These are phyloP conservation scores for Phytophthora rubi DNA, from an alignment of 352 stramenopile genomes.

Conservation along the genomic window DNA sequence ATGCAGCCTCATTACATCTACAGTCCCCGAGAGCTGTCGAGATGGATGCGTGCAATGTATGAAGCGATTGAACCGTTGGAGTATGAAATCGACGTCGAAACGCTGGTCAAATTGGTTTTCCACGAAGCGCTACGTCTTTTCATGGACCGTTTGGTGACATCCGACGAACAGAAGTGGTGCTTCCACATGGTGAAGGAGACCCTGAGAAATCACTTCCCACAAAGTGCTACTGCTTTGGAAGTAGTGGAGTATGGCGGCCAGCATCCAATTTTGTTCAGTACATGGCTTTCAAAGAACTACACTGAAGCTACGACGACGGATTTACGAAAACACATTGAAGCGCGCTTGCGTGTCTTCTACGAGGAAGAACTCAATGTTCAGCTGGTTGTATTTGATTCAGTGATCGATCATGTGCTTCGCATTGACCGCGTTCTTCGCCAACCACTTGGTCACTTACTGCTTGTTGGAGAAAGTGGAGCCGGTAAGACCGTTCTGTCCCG, in stretches of 20 bases:
- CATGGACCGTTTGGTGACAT: slow-evolving; percentile 97
- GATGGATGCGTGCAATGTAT: slow-evolving; percentile 99
- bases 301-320: slow-evolving; percentile 92
- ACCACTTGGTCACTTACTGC: slow-evolving; percentile 97
- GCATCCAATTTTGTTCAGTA: slow-evolving; percentile 97
- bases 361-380: slow-evolving; percentile 99
- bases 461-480: slow-evolving; percentile 98
- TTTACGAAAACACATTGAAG: slow-evolving; percentile 97
- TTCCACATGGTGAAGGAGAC: slow-evolving; percentile 89
- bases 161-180: slow-evolving; percentile 97
- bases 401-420: slow-evolving; percentile 98
- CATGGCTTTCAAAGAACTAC: slow-evolving; percentile 99
- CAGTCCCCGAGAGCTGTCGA: slow-evolving; percentile 98
- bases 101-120: slow-evolving; percentile 97
- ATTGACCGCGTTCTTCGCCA: slow-evolving; percentile 98
- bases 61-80: slow-evolving; percentile 97
- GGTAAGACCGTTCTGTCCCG: slow-evolving; percentile 99
- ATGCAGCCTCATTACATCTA: slow-evolving; percentile 99
- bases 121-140: slow-evolving; percentile 99
- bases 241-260: slow-evolving; percentile 77
- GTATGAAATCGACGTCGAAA: slow-evolving; percentile 95
- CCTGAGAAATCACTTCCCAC: slow-evolving; percentile 82
- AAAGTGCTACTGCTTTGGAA: slow-evolving; percentile 78
- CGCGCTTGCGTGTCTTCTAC: slow-evolving; percentile 98
- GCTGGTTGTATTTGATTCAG: slow-evolving; percentile 99